phyloP scores from a whole-genome alignment of 2,329 filamentous ascomycete species.

The Emergomyces pasteurianus region DNA sequence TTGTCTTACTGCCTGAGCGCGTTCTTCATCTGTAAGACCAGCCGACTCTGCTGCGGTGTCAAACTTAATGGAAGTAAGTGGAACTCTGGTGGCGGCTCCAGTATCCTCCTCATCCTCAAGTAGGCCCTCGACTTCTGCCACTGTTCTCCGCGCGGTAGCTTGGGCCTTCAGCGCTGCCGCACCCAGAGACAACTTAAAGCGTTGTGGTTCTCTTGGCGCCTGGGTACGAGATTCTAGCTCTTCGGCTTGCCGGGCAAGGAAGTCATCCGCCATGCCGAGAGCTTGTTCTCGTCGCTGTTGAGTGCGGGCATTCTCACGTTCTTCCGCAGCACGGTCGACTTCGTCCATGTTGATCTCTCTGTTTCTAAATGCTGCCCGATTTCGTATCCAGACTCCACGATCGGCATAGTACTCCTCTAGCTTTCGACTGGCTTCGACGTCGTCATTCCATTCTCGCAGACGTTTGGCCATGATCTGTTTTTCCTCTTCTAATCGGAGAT shows the following conservation, averaged over 20 bases:
- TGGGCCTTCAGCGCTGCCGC: constrained; percentile 67
- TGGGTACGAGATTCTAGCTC: constrained; percentile 49
- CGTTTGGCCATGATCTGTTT: constrained; percentile 58
- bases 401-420: constrained; percentile 77
- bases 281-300: constrained; percentile 65
- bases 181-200: constrained; percentile 87
- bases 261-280: constrained; percentile 75
- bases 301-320: constrained; percentile 58
- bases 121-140: constrained; percentile 87
- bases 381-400: constrained; percentile 70
- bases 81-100: constrained; percentile 56
- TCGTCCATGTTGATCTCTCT: constrained; percentile 69
- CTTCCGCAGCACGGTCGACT: constrained; percentile 67
- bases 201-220: constrained; percentile 47
- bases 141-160: constrained; percentile 57
- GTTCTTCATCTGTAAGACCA: constrained; percentile 73
- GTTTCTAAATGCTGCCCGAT: constrained; percentile 59
- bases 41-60: constrained; percentile 55
- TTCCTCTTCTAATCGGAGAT: constrained; percentile 50
- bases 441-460: constrained; percentile 77
- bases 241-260: constrained; percentile 71
- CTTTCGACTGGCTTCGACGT: constrained; percentile 63
- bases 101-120: constrained; percentile 88
- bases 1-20: constrained; percentile 65
- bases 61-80: constrained; percentile 72